Percentiles rank a stretch among this genome's conserved stretches.
Evolutionary conservation across 805 yeast species (phyloP).

Genomic region (Nakazawaea anatomiae): DNA sequence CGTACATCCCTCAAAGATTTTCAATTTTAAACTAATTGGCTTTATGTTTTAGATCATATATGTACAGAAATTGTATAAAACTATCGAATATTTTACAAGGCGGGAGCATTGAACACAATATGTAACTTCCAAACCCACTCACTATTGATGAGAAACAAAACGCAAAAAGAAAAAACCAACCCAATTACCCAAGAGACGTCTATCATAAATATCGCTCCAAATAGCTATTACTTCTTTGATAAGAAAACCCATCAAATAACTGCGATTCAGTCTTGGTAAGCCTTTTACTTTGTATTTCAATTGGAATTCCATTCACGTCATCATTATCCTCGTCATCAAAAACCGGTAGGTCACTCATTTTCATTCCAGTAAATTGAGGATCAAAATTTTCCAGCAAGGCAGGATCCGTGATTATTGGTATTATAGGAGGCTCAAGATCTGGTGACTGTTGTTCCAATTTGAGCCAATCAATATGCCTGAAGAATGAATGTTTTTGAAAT

Average conservation of each 20-base stretch:
- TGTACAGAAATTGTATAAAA: no score
- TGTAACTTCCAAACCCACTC: neutral
- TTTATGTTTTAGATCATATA: no score
- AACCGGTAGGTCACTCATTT: slow-evolving; percentile 27
- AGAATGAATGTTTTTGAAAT: slow-evolving; percentile 64
- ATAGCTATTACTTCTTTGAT: slow-evolving; percentile 33
- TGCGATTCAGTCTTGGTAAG: slow-evolving; percentile 5
- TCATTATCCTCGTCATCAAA: slow-evolving; percentile 7
- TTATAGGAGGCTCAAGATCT: slow-evolving; percentile 61
- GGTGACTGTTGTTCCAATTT: slow-evolving; percentile 43
- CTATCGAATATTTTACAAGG: no score
- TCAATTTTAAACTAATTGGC: no score
- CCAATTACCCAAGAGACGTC: no score
- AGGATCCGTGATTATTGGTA: slow-evolving; percentile 80
- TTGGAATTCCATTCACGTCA: slow-evolving; percentile 4
- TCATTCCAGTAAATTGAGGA: slow-evolving; percentile 68
- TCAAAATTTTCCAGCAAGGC: slow-evolving; percentile 82
- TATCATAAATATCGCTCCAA: slow-evolving; percentile 21
- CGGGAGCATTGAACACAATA: no score
- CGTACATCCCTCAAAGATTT: no score
- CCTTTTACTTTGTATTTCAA: neutral
- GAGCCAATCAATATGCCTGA: slow-evolving; percentile 72
- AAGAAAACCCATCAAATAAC: slow-evolving; percentile 37
- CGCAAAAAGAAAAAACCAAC: no score
- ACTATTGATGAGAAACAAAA: no score